These are phyloP conservation scores for Camellia sinensis DNA, from an alignment of 148 eudicot species.

Conservation along the genomic window DNA sequence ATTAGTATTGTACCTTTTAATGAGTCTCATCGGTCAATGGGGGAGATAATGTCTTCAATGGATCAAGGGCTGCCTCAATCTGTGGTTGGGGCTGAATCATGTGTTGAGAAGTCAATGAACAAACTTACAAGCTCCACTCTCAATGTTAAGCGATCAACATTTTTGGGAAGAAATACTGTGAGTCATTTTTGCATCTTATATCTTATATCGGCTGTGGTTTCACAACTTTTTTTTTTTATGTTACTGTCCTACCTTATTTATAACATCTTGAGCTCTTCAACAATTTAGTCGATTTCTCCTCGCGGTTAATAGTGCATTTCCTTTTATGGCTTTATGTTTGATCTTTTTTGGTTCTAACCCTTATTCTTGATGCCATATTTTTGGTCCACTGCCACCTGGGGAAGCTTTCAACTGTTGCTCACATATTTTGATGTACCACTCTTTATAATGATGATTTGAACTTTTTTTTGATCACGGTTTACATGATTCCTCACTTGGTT, in stretches of 20 bases:
- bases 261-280: neutral
- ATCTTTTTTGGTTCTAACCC: neutral
- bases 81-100: constrained; percentile 49
- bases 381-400: neutral
- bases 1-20: constrained; percentile 30
- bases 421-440: neutral
- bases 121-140: constrained; percentile 44
- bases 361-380: constrained; percentile 3
- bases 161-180: constrained; percentile 85
- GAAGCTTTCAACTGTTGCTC: neutral
- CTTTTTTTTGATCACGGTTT: neutral
- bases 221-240: too few species aligned
- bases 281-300: neutral
- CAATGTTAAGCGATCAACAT: constrained; percentile 60
- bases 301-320: neutral
- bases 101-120: constrained; percentile 50
- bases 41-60: constrained; percentile 73
- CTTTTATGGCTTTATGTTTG: neutral
- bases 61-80: constrained; percentile 76
- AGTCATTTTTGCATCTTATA: constrained; percentile 28
- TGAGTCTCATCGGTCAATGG: constrained; percentile 72
- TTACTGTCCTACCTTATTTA: neutral
- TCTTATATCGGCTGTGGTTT: neutral
- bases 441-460: neutral
- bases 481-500: neutral